These are phyloP conservation scores for Aspergillus neotritici DNA, from an alignment of 2,329 filamentous ascomycete species.

Conservation along the genomic window DNA sequence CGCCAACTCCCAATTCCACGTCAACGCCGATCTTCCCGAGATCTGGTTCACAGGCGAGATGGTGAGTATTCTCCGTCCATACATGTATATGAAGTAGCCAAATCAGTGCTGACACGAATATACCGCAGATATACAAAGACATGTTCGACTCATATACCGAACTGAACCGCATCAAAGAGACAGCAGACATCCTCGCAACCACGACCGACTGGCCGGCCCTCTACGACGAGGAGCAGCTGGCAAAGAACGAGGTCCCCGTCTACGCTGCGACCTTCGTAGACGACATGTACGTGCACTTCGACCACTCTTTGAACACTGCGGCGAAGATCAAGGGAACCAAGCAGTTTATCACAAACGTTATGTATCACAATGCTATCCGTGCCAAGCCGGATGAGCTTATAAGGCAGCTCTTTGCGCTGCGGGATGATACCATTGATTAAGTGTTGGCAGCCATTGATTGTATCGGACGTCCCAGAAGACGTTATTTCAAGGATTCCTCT, in stretches of 20 bases:
- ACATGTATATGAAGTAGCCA: not conserved
- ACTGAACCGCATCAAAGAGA: slow-evolving; percentile 61
- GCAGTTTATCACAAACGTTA: slow-evolving; percentile 75
- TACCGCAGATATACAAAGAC: slow-evolving; percentile 62
- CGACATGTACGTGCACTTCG: slow-evolving; percentile 88
- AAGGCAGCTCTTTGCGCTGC: slow-evolving; percentile 66
- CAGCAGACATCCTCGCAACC: slow-evolving; percentile 65
- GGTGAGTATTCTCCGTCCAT: slow-evolving; percentile 35
- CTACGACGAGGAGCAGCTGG: slow-evolving; percentile 69
- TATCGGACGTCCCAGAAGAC: no score
- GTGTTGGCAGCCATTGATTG: not conserved
- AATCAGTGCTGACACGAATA: not conserved
- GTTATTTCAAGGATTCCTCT: no score
- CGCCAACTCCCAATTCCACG: slow-evolving; percentile 43
- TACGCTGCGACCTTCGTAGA: slow-evolving; percentile 79
- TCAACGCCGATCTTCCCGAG: slow-evolving; percentile 44
- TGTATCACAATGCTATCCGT: slow-evolving; percentile 81
- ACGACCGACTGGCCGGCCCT: slow-evolving; percentile 66
- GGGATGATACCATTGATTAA: slow-evolving; percentile 62
- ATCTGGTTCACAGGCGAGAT: slow-evolving; percentile 88
- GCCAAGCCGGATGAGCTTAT: slow-evolving; percentile 70
- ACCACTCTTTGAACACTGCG: slow-evolving; percentile 67
- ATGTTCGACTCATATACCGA: slow-evolving; percentile 78
- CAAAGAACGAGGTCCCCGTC: slow-evolving; percentile 73
- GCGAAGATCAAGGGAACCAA: slow-evolving; percentile 68